A percentile compares a stretch with the other conserved stretches of the same genome.
These are phyloP conservation scores for Aegilops bicornis DNA, from an alignment of 176 grass and related monocot genomes.

Conservation along the genomic window DNA sequence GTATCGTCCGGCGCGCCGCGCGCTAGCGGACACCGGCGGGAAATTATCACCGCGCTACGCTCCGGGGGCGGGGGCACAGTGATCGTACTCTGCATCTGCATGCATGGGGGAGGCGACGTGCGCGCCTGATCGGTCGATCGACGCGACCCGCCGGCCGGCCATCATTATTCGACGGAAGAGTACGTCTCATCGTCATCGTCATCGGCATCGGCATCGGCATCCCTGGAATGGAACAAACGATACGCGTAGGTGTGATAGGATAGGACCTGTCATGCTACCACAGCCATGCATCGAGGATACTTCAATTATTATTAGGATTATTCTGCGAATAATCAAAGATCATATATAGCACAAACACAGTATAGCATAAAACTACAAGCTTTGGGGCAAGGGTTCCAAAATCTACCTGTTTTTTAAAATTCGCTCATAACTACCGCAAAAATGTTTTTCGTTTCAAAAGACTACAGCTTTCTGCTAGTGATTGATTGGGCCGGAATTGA, in stretches of 20 bases:
- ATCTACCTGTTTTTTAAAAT: too few species aligned
- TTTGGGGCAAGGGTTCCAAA: too few species aligned
- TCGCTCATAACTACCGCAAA: too few species aligned
- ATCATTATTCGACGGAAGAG: slow-evolving; percentile 24
- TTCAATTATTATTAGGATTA: neutral
- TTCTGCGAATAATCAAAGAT: too few species aligned
- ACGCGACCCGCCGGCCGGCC: slow-evolving; percentile 6
- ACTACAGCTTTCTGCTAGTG: too few species aligned
- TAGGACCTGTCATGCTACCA: neutral
- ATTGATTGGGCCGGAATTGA: too few species aligned
- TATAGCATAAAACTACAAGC: too few species aligned
- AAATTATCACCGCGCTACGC: neutral
- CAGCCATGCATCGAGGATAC: neutral
- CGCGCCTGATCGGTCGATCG: slow-evolving; percentile 8
- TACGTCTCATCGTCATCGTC: neutral
- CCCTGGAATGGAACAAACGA: neutral
- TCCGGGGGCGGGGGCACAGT: neutral
- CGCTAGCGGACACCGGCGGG: slow-evolving; percentile 4
- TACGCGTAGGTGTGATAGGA: neutral
- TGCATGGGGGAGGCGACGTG: slow-evolving; percentile 5
- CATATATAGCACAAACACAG: too few species aligned
- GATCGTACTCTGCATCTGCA: neutral
- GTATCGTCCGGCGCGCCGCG: neutral
- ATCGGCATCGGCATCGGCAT: neutral
- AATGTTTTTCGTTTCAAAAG: too few species aligned